Evolutionary conservation across 257 asterid species (phyloP), one percentile per base, ranked within the genome.

Genomic region (Jaltomata sinuosa): DNA sequence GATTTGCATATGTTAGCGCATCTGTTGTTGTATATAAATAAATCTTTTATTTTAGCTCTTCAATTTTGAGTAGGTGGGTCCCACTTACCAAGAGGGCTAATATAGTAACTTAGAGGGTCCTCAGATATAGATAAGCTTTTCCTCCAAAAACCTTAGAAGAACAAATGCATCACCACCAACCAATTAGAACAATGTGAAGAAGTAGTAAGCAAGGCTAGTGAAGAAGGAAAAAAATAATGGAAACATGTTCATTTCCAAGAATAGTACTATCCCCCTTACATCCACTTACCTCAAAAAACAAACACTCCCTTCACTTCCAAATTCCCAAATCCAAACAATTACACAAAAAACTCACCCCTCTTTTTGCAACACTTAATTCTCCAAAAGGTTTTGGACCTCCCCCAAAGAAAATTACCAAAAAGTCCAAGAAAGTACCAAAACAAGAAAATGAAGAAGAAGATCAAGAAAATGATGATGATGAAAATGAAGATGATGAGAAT

Each of bases 331-430:
- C 87, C 22, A 65, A 55, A 57, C 81, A 76, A 76, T 81, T 78
- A 76, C 50, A 29, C 83, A 81, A 87, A 79, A 25, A 53, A 87
- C 76, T 86, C 54, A 83, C 78, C 32, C 88, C 93, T 50, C 38
- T 92, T 53, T 87, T 93, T 72, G 97, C 99, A 83, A 87, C 97
- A 10, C 82, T 92, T 36, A 94, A 93, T 61, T 82, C 97, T 11
- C 99, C 98, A 40, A 94, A 85, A 90, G 99, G 97, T 12, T 97
- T 97, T 40, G 98, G 97, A 59, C 91, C 97, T 68, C 47, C 93
- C n/a, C 83, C 94, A 14, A 94, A 91, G 77, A 93, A 88, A 68
- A 21, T 71, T n/a, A 71, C 79, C 53, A 91, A 86, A 61, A 92
- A 86, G 15, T 5, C 91, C 85, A 92, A 90, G 86, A 96, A 91